Evolutionary conservation across 179 eudicot species (phyloP).

Genomic region (Gypsophila paniculata): DNA sequence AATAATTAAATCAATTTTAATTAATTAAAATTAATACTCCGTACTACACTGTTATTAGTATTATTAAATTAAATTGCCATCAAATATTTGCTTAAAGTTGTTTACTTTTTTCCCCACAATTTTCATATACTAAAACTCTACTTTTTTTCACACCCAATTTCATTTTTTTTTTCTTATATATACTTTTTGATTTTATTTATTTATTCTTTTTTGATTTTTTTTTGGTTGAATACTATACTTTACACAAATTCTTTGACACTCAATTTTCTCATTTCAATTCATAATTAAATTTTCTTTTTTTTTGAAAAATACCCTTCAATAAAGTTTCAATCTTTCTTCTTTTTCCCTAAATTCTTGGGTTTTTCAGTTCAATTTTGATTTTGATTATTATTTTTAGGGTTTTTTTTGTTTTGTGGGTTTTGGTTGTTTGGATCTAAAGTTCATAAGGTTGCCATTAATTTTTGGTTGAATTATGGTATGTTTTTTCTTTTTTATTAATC

Average conservation of each 20-base stretch:
- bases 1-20: too few relatives aligned
- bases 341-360: neutral
- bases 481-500: neutral
- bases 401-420: conserved; percentile 11
- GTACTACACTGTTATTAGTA: too few relatives aligned
- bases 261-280: conserved; percentile 7
- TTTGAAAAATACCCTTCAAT: conserved; percentile 9
- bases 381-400: neutral
- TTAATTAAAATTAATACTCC: too few relatives aligned
- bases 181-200: conserved; percentile 5
- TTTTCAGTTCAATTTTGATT: neutral
- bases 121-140: neutral
- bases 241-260: conserved; percentile 12
- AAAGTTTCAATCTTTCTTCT: neutral
- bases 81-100: conserved; percentile 30
- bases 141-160: neutral
- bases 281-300: neutral
- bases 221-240: neutral
- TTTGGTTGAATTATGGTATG: conserved; percentile 29
- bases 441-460: conserved; percentile 27
- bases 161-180: too few relatives aligned
- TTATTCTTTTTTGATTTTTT: neutral
- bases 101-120: conserved; percentile 24
- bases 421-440: conserved; percentile 2
- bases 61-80: conserved; percentile 10